phyloP scores from a whole-genome alignment of 2,329 filamentous ascomycete genomes.

The Neopestalotiopsis sp. region DNA sequence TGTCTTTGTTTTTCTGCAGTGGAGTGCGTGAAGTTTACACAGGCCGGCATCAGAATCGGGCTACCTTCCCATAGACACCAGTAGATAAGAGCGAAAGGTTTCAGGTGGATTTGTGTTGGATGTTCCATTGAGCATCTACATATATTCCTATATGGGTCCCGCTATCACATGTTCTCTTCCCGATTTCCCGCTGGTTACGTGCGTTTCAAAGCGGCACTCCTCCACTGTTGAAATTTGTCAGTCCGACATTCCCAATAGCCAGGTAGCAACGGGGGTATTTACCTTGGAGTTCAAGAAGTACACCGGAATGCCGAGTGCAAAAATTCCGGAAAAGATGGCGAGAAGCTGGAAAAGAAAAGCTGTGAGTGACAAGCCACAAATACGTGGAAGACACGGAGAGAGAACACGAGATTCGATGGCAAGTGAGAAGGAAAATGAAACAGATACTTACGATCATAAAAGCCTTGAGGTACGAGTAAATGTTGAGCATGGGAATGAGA shows the following conservation, averaged over 20 bases:
- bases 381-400: not conserved
- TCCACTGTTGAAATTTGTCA: not conserved
- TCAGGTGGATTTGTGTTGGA: not conserved
- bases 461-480: constrained; percentile 22
- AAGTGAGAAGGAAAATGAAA: not conserved
- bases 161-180: not conserved
- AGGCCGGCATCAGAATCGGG: too few relatives aligned
- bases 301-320: constrained; percentile 27
- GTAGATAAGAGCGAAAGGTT: not conserved
- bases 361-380: not conserved
- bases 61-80: not conserved
- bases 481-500: constrained; percentile 36
- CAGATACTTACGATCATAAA: constrained; percentile 20
- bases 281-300: constrained; percentile 26
- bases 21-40: too few relatives aligned
- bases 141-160: not conserved
- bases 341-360: constrained; percentile 17
- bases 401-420: not conserved
- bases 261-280: not conserved
- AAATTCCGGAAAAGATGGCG: constrained; percentile 25
- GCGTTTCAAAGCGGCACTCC: not conserved
- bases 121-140: not conserved
- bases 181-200: not conserved
- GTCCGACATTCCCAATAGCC: not conserved
- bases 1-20: too few relatives aligned